Conservation (phyloP, 1,139 yeast genomes). For the Blastobotrys indianensis region DNA sequence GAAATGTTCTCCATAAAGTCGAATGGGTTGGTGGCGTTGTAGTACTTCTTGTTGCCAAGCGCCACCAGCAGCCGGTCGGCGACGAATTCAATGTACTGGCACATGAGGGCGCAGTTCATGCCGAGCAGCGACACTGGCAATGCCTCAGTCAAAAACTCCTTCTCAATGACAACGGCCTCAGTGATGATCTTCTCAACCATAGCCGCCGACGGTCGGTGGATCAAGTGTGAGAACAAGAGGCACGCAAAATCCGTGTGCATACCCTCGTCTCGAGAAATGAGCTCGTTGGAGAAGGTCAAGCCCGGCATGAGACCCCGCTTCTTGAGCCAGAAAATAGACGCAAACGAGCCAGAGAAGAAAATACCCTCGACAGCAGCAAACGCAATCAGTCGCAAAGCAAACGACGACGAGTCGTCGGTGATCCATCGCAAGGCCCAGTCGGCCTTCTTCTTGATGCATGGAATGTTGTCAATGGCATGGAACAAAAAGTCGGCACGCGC, state of each 20-base stretch:
- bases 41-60: slow-evolving; percentile 82
- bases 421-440: slow-evolving; percentile 99
- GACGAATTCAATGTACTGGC: slow-evolving; percentile 94
- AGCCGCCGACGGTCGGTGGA: slow-evolving; percentile 74
- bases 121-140: slow-evolving; percentile 88
- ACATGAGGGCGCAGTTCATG: slow-evolving; percentile 88
- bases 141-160: slow-evolving; percentile 90
- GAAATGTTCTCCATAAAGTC: slow-evolving; percentile 99
- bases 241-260: slow-evolving; percentile 98
- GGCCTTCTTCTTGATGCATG: slow-evolving; percentile 92
- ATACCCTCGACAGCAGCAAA: slow-evolving; percentile 99
- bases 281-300: slow-evolving; percentile 90
- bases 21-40: slow-evolving; percentile 88
- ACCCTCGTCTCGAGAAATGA: slow-evolving; percentile 98
- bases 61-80: slow-evolving; percentile 92
- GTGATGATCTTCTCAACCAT: slow-evolving; percentile 81
- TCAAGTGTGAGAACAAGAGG: slow-evolving; percentile 84
- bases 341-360: slow-evolving; percentile 96
- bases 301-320: slow-evolving; percentile 99
- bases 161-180: slow-evolving; percentile 93
- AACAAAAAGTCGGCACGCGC: slow-evolving; percentile 82
- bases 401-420: slow-evolving; percentile 74
- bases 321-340: slow-evolving; percentile 96
- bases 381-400: slow-evolving; percentile 93
- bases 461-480: slow-evolving; percentile 91